Percentiles rank a stretch among this genome's conserved stretches.
Evolutionary conservation across 2,329 filamentous ascomycete species (phyloP).

Genomic region (Alternaria sp.): DNA sequence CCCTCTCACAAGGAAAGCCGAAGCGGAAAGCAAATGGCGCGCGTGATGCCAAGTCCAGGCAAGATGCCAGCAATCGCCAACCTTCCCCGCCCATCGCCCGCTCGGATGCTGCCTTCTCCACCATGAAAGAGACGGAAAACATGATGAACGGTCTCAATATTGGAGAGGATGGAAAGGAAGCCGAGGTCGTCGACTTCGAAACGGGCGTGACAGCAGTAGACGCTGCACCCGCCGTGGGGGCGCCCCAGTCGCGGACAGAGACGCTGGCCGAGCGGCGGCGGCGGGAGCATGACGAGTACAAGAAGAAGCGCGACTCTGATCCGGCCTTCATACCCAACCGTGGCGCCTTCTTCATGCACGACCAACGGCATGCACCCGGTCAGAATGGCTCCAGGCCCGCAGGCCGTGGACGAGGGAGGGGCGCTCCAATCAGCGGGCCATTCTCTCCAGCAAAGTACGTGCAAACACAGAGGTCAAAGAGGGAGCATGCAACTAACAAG

Average conservation of each 20-base stretch:
- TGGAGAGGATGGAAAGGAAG: conserved; percentile 52
- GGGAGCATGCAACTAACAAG: conserved; percentile 35
- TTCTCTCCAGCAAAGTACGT: conserved; percentile 69
- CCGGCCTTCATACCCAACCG: conserved; percentile 93
- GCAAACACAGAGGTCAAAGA: neutral
- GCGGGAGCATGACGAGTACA: conserved; percentile 89
- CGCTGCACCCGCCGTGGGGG: conserved; percentile 53
- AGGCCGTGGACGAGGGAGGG: conserved; percentile 67
- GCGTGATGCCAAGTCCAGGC: conserved; percentile 43
- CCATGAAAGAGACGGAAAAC: conserved; percentile 65
- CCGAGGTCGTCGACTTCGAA: conserved; percentile 63
- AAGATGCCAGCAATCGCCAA: conserved; percentile 40
- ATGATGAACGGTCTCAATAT: conserved; percentile 68
- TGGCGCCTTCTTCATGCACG: conserved; percentile 97
- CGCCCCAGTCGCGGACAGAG: conserved; percentile 56
- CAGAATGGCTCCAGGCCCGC: conserved; percentile 79
- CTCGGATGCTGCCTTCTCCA: conserved; percentile 52
- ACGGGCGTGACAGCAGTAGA: conserved; percentile 48
- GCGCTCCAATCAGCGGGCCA: conserved; percentile 61
- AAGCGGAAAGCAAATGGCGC: conserved; percentile 51
- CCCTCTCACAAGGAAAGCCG: conserved; percentile 48
- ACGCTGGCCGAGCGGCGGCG: conserved; percentile 74
- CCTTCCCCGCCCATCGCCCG: conserved; percentile 49
- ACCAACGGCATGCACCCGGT: conserved; percentile 80
- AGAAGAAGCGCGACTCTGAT: conserved; percentile 85